Base-by-base conservation (phyloP, 192 early-diverging fungal species). In the Lobosporangium transversale region DNA sequence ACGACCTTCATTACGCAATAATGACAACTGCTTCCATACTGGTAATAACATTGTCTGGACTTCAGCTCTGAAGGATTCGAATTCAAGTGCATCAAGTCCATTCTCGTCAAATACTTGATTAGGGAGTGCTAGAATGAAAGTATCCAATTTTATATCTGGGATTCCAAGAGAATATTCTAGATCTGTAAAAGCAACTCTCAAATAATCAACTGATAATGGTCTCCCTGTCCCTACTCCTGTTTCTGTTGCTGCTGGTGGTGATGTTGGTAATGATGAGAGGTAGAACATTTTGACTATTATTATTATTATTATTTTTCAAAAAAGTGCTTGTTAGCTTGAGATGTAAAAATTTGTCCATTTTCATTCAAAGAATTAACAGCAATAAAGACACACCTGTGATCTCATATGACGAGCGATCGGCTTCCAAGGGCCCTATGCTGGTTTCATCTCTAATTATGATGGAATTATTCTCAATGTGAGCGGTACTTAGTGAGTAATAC, bases 381-480 rank as follows among this genome's bases (percentile, higher is more conserved):
- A n/a, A n/a, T n/a, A n/a, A n/a, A 3, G 62, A 62, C 79, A 52
- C 73, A 27, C 73, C 73, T 62, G 73, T 70, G 44, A 79, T 79
- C 52, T 75, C 81, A n/a, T 74, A 68, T 27, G 58, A 76, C 2
- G 83, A 62, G 17, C 81, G 79, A 33, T 83, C 79, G 9, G 78
- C 79, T 54, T 83, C 73, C 48, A 86, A 58, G 14, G 81, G 58
- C 43, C 40, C 70, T 2, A 66, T 33, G 18, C 73, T 80, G n/a
- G 74, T 67, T 24, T 79, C 68, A 35, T 84, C 79, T 23, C 68
- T 79, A 14, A 80, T 82, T 4, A 75, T 82, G 23, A 79, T 70
- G n/a, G 57, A 31, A 49, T 58, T 55, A 17, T 53, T 65, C 37
- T 67, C 62, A 36, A 76, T 20, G 14, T 47, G 73, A n/a, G 68